Evolutionary conservation across 2,329 filamentous ascomycete genomes (phyloP), one percentile per base, ranked within the genome.

Genomic region (Aspergillus persii): DNA sequence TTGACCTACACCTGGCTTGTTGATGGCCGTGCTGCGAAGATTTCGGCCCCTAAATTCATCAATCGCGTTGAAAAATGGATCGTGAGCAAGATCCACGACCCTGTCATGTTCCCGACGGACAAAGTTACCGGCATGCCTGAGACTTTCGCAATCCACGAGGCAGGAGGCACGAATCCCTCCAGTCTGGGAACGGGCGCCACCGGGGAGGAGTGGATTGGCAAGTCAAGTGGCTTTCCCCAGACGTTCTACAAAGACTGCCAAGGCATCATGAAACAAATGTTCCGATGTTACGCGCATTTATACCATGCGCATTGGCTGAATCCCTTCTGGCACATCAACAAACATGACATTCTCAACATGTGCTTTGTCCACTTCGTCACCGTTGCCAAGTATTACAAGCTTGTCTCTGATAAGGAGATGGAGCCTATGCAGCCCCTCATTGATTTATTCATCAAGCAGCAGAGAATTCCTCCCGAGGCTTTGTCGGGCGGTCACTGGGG

Each of bases 1-100:
- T 89, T 96, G 76, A 96, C 92, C 29, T 98, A 96, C 76, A 97
- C 93, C 52, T 98, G 94, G 94, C 85, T 98, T 56, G 96, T 97
- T 77, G 88, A 89, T 65, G 88, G 91, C 69, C 87, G 89, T 72
- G 92, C 94, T 9, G 92, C 96, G 64, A 94, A 96, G 77, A 89
- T 98, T 47, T 92, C 94, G 3, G 94, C 94, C 6, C 88, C 88
- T 62, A 92, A 96, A 76, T 98, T 98, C 79, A 95, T 97, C 79
- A 92, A 91, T 66, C 86, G 96, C 29, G 96, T 98, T 75, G 93
- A 97, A 79, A 91, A 94, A 71, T 98, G 94, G 93, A 96, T 98
- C 73, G 90, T 91, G 31, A 92, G 92, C 78, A 98, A 98, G 80
- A 92, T 96, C 64, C 91, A 95, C 69, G 93, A 98, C 74, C 87